Evolutionary conservation across 768 basidiomycete genomes (phyloP).

Genomic region (Daedalea quercina): DNA sequence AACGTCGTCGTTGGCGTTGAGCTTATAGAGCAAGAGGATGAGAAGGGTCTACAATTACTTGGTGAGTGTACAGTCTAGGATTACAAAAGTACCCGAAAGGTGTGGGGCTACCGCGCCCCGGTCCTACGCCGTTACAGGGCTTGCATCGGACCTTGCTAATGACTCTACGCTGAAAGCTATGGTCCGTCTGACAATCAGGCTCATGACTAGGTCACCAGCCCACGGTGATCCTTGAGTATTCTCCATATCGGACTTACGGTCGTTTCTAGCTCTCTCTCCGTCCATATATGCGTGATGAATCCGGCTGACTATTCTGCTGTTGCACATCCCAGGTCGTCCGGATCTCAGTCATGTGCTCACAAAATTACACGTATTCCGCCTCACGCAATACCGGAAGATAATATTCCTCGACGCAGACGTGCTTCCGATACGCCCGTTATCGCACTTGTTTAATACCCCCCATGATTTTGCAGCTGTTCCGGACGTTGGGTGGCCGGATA

Average conservation of each 20-base stretch:
- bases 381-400: constrained; percentile 78
- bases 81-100: not conserved
- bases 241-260: not conserved
- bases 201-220: not conserved
- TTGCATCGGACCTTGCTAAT: too few species aligned
- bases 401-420: constrained; percentile 92
- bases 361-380: constrained; percentile 92
- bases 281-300: not conserved
- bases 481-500: constrained; percentile 99
- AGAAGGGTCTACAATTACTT: constrained; percentile 66
- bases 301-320: constrained; percentile 3
- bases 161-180: too few species aligned
- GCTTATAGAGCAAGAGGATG: constrained; percentile 65
- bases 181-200: not conserved
- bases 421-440: constrained; percentile 80
- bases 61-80: constrained; percentile 43
- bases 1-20: constrained; percentile 91
- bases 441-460: constrained; percentile 83
- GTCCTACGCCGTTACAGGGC: too few species aligned
- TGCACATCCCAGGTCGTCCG: constrained; percentile 63
- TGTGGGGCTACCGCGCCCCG: not conserved
- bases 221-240: constrained; percentile 2
- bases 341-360: constrained; percentile 93
- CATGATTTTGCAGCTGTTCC: constrained; percentile 90
- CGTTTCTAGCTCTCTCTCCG: not conserved